Evolutionary conservation across 23 red algal genomes (phyloP).

Genomic region (Chondrus crispus): DNA sequence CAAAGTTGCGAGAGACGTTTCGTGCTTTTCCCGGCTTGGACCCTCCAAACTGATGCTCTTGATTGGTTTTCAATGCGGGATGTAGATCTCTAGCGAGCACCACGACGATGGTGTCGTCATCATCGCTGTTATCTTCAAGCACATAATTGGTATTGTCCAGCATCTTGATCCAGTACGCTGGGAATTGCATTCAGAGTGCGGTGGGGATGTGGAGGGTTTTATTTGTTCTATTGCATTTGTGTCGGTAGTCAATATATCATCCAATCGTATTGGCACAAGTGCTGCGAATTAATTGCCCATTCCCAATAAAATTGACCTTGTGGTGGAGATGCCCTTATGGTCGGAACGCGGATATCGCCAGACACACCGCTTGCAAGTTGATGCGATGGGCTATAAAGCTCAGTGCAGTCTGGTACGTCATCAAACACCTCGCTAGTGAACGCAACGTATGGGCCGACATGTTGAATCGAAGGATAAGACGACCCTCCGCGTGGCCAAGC

Average conservation of each 20-base stretch:
- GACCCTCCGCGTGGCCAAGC: no score
- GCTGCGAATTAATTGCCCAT: no score
- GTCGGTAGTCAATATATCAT: no score
- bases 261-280: no score
- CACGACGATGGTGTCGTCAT: not conserved
- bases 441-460: conserved; percentile 22
- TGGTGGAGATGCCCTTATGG: no score
- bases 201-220: no score
- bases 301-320: no score
- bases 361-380: not conserved
- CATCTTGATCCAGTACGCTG: no score
- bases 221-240: no score
- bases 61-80: not conserved
- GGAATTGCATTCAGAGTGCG: no score
- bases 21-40: not conserved
- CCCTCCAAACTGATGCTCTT: not conserved
- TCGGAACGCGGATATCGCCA: not conserved
- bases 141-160: no score
- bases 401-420: not conserved
- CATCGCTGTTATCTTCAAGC: no score
- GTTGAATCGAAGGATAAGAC: not conserved
- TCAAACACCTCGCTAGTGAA: conserved; percentile 1
- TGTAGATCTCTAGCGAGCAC: not conserved
- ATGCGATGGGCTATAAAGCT: not conserved
- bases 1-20: not conserved